A percentile compares a stretch with the other conserved stretches of the same genome.
Evolutionary conservation across 257 asterid genomes (phyloP).

Genomic region (Ilex aquifolium): DNA sequence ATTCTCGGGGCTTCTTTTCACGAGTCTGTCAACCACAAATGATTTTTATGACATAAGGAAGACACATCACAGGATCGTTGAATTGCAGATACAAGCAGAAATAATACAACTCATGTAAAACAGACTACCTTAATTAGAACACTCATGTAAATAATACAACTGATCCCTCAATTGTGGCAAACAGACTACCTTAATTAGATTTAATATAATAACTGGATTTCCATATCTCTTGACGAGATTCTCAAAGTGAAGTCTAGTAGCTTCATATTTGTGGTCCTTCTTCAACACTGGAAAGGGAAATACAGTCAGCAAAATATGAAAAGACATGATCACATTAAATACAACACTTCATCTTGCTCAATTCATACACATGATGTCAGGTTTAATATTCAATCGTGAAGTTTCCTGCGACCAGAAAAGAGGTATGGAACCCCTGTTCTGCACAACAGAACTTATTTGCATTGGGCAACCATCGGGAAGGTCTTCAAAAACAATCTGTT

Average conservation of each 20-base stretch:
- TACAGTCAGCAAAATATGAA: slow-evolving; percentile 14
- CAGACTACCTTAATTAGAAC: slow-evolving; percentile 7
- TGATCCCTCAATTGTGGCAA: slow-evolving; percentile 6
- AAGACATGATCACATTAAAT: slow-evolving; percentile 9
- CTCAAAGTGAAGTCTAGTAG: slow-evolving; percentile 90
- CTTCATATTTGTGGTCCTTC: slow-evolving; percentile 68
- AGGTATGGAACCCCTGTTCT: slow-evolving; percentile 92
- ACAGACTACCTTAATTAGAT: slow-evolving; percentile 74
- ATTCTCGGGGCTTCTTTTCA: slow-evolving; percentile 95
- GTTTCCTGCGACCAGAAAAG: slow-evolving; percentile 98
- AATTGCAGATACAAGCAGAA: neutral
- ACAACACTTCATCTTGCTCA: slow-evolving; percentile 7
- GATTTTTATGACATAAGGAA: neutral
- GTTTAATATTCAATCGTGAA: slow-evolving; percentile 75
- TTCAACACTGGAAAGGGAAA: slow-evolving; percentile 53
- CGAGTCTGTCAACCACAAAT: slow-evolving; percentile 43
- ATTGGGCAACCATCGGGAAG: slow-evolving; percentile 41
- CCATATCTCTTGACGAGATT: slow-evolving; percentile 88
- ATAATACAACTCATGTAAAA: neutral
- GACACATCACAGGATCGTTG: neutral
- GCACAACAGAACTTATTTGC: slow-evolving; percentile 81
- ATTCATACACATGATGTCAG: slow-evolving; percentile 72
- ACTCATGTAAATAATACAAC: slow-evolving; percentile 8
- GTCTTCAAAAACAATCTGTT: slow-evolving; percentile 81
- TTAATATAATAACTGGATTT: slow-evolving; percentile 81